Evolutionary conservation across 1,284 basidiomycete genomes (phyloP), one percentile per base, ranked within the genome.

Genomic region (Singerocomus inundabilis): DNA sequence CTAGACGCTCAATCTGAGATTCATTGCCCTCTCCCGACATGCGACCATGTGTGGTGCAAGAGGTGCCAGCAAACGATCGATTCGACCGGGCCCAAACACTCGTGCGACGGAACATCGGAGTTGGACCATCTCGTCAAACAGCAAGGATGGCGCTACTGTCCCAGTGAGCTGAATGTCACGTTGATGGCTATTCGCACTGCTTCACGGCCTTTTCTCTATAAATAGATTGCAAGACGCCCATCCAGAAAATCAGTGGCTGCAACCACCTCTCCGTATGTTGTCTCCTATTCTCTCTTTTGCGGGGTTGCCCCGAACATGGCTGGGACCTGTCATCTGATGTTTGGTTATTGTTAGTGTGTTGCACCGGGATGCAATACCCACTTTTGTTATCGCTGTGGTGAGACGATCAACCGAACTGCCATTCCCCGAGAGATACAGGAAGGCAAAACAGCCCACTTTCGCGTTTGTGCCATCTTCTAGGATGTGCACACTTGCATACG

Each of bases 241-340:
- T 78, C 18, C 77, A 80, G 60, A 85, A 84, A 60, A 61, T 62
- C 1, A 60, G 65, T 1, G 84, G 83, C 0, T 85, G 83, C 59
- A 83, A 85, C 57, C 81, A 85, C 62, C 82, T 85, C 72, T 79
- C 79, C 48, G 83, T 82, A 51, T 56, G 78, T 61, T 25, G 39
- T n/a, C n/a, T n/a, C 18, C 16, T 15, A 41, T 34, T 44, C 25
- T 10, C 15, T n/a, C n/a, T n/a, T n/a, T n/a, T n/a, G n/a, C n/a
- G n/a, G n/a, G n/a, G n/a, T n/a, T n/a, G n/a, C n/a, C n/a, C n/a
- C n/a, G n/a, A n/a, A n/a, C n/a, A n/a, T n/a, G n/a, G n/a, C n/a
- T n/a, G n/a, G n/a, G n/a, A n/a, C n/a, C n/a, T n/a, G n/a, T n/a
- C n/a, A n/a, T n/a, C n/a, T n/a, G n/a, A n/a, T n/a, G n/a, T n/a